Conservation (phyloP, 2,329 filamentous ascomycete genomes). For the Penicillium sclerotiorum region DNA sequence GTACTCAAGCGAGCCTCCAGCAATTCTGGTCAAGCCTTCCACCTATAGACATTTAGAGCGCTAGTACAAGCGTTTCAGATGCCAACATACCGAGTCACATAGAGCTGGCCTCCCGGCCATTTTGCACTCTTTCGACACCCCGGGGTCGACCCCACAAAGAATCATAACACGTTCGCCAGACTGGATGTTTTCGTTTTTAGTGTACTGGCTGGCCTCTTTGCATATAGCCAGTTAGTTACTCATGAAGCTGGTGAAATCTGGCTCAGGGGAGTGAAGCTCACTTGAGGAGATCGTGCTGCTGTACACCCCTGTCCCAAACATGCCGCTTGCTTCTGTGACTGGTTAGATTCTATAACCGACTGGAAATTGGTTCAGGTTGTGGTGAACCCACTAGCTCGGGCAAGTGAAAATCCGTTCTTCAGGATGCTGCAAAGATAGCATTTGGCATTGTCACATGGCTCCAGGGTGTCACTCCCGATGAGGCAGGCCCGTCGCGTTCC, state of each 20-base stretch:
- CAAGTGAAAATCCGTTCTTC: not conserved
- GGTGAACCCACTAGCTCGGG: not conserved
- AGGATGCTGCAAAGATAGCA: not conserved
- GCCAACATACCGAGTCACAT: slow-evolving; percentile 2
- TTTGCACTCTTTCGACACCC: not conserved
- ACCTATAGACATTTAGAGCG: not conserved
- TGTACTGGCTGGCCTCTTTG: not conserved
- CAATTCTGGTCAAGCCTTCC: not conserved
- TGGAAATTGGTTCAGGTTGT: not conserved
- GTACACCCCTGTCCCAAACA: not conserved
- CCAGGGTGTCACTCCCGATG: not conserved
- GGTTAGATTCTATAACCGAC: not conserved
- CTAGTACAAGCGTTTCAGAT: not conserved
- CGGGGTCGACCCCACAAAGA: not conserved
- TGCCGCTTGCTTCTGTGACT: not conserved
- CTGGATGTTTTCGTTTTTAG: not conserved
- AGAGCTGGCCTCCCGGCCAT: not conserved
- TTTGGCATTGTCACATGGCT: not conserved
- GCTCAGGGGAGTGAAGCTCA: not conserved
- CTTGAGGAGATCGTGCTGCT: not conserved
- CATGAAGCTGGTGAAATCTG: not conserved
- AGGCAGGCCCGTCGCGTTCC: not conserved
- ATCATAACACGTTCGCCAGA: not conserved
- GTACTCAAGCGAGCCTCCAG: not conserved
- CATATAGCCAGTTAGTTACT: not conserved